Evolutionary conservation across 73 alveolate species (phyloP), one percentile per base, ranked within the genome.

Genomic region (Paramecium caudatum): DNA sequence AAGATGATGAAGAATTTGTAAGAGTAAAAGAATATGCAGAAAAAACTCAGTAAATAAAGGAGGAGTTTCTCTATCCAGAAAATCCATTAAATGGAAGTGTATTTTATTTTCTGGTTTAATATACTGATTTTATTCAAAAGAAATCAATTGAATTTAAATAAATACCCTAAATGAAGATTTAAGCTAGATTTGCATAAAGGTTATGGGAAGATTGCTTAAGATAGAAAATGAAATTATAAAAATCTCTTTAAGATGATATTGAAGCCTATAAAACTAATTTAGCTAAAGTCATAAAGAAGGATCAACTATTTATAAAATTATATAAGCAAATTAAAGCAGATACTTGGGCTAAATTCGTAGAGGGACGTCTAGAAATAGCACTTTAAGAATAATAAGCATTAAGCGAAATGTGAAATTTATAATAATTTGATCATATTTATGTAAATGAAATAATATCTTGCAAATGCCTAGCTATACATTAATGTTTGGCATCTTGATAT

Each of bases 401-500:
- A 34, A 16, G 43, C 6, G 88, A 21, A 74, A 39, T 27, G 19
- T 74, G 55, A 19, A 41, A 74, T 23, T 27, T 30, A 34, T 36
- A 1, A 74, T 8, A 17, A 19, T 10, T 70, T 32, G 16, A 37
- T 74, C 47, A 43, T 27, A 74, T 21, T 74, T 19, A 12, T 19
- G 19, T 74, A 36, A 74, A 27, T 21, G 46, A 45, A 41, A 27
- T 19, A 74, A 74, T 74, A 39, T 43, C 68, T 2, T 65, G 16
- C 62, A 74, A 41, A 45, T 74, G 62, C 7, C 69, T 74, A 4
- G 39, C 88, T 37, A 74, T 37, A 32, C 50, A 68, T 27, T 8
- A 43, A 55, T 55, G 23, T 55, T 49, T 49, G 25, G 70, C 17
- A 68, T 68, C 61, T 68, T 32, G 84, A 68, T 68, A 68, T 68